Evolutionary conservation across 345 rosid genomes (phyloP), one percentile per base, ranked within the genome.

Genomic region (Linum tenue): DNA sequence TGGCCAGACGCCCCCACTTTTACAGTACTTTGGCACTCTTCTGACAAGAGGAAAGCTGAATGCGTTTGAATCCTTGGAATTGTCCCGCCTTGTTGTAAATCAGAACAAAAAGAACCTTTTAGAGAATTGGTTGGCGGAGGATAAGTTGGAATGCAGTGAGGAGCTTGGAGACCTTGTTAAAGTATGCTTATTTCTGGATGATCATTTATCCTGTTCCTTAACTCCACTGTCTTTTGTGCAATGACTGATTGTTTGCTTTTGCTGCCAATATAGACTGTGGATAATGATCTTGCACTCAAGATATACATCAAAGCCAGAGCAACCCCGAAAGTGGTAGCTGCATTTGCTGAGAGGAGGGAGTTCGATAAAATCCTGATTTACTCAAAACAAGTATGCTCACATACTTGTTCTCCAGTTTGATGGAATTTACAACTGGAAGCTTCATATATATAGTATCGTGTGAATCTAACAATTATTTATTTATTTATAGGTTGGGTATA

Each of bases 91-190:
- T 58, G 99, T 95, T 62, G 96, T 95, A 72, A 95, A 95, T 75
- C 97, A 95, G 77, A 95, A 95, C 79, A 95, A 95, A 73, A 91
- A 89, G 80, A 95, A 95, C 72, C 92, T 95, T 59, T 74, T 95
- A 76, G 95, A 95, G 82, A 89, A 89, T 69, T 95, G 99, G 99
- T 75, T 95, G 81, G 91, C 88, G 3, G 99, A 95, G 79, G 99
- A 95, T 78, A 95, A 95, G 80, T 77, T 95, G 79, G 99, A 95
- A 74, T 95, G 99, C 68, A 91, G 91, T 53, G 99, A 95, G 80
- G 99, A 95, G 70, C 94, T 95, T 63, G 99, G 99, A 59, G 99
- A 95, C 75, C 95, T 95, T 71, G 99, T 91, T 76, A 95, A 95
- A 95, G 99, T 91, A 79, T 69, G 82, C 48, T 72, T 74, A 63